Evolutionary conservation across 2,329 filamentous ascomycete genomes (phyloP), one percentile per base, ranked within the genome.

Genomic region (Gaeumannomyces sp.): DNA sequence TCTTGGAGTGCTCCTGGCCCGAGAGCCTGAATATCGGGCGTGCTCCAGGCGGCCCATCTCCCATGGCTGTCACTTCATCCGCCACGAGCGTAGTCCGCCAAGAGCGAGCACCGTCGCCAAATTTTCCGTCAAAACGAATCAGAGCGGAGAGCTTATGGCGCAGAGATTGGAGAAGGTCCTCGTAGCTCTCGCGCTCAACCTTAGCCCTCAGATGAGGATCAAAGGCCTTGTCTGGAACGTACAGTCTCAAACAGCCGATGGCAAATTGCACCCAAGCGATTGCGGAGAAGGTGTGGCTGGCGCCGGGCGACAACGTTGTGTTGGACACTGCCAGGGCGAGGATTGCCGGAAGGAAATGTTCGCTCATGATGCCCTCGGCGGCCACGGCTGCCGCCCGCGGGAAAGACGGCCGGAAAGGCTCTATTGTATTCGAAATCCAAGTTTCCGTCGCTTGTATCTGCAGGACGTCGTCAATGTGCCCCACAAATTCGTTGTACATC

Each of bases 161-260:
- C 1, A 96, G 76, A 13, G 82, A 78, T 3, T 73, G 68, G 60
- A 85, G 83, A 56, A 90, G 80, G 65, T 87, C 79, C 59, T 80
- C 73, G 64, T 83, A 80, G 64, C 83, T 85, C 59, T 82, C 79
- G 27, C 86, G 84, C 70, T 92, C 88, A 25, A 97, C 83, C 63
- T 84, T 80, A 6, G 85, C 84, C 63, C 84, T 80, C 65, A 88
- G 79, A 66, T 88, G 85, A 1, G 95, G 95, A 74, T 99, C 95
- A 71, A 94, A 95, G 4, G 90, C 84, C 69, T 89, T 88, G 74
- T 96, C 89, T 0, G 96, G 93, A 2, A 98, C 87, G 72, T 94
- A 97, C 2, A 97, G 81, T 67, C 85, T 85, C 61, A 98, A 80
- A 56, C 89, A 85, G 22, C 89, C 88, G 27, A 93, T 76, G 1